phyloP scores from a whole-genome alignment of 306 rosid genomes.

The Albizia julibrissin region DNA sequence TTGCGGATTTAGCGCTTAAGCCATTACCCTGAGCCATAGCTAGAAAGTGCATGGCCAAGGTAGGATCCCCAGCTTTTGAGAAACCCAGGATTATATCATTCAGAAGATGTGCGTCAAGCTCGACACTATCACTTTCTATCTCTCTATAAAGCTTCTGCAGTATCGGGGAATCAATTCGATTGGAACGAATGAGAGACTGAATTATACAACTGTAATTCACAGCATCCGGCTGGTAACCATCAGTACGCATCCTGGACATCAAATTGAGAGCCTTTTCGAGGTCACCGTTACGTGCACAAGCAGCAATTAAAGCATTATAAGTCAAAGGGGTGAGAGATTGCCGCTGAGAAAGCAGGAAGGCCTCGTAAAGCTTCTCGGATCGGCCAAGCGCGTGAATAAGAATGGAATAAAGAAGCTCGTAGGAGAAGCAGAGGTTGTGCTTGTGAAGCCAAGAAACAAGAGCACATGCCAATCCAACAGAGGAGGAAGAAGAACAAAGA shows the following conservation, averaged over 20 bases:
- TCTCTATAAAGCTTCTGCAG: slow-evolving; percentile 65
- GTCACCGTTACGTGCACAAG: slow-evolving; percentile 69
- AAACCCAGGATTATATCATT: slow-evolving; percentile 63
- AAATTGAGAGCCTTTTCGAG: slow-evolving; percentile 68
- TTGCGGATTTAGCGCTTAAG: slow-evolving; percentile 57
- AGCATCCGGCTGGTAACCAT: slow-evolving; percentile 61
- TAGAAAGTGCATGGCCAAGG: slow-evolving; percentile 55
- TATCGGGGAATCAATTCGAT: slow-evolving; percentile 57
- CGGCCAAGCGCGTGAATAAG: slow-evolving; percentile 76
- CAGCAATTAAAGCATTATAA: slow-evolving; percentile 66
- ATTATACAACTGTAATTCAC: slow-evolving; percentile 64
- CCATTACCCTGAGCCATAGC: slow-evolving; percentile 64
- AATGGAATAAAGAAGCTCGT: slow-evolving; percentile 68
- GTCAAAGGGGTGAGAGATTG: slow-evolving; percentile 60
- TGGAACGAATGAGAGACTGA: slow-evolving; percentile 61
- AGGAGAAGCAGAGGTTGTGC: slow-evolving; percentile 70
- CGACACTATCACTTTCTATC: slow-evolving; percentile 60
- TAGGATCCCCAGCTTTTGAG: slow-evolving; percentile 64
- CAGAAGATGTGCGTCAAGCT: slow-evolving; percentile 62
- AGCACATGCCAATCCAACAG: slow-evolving; percentile 56
- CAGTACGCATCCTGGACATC: slow-evolving; percentile 71
- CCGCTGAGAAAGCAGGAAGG: slow-evolving; percentile 64
- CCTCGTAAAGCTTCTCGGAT: slow-evolving; percentile 73
- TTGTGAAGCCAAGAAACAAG: slow-evolving; percentile 68
- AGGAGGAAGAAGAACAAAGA: slow-evolving; percentile 56